Percentiles rank a stretch among this genome's conserved stretches.
Evolutionary conservation across 2,329 filamentous ascomycete species (phyloP).

Genomic region (Cordyceps farinosa): DNA sequence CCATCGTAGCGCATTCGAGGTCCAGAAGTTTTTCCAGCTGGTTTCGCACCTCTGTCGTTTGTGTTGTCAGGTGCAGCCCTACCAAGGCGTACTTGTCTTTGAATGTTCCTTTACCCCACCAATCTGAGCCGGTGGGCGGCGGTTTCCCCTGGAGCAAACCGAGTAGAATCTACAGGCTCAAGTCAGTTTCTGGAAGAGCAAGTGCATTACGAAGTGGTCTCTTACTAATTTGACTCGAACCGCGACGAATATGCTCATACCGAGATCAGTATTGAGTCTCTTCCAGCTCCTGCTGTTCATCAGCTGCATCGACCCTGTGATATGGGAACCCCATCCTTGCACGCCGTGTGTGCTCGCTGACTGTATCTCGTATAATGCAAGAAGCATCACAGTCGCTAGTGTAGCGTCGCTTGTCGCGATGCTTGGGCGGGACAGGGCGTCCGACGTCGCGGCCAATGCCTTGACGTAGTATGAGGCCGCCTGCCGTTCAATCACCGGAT

Average conservation of each 20-base stretch:
- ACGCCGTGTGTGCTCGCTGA: not conserved
- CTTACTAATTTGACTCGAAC: conserved; percentile 7
- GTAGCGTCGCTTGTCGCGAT: conserved; percentile 8
- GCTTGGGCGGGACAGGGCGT: conserved; percentile 4
- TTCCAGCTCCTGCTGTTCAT: conserved; percentile 15
- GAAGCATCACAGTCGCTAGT: conserved; percentile 2
- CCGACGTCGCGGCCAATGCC: not conserved
- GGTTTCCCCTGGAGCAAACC: not conserved
- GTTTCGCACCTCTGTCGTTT: not conserved
- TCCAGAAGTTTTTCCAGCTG: conserved; percentile 2
- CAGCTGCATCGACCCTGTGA: conserved; percentile 5
- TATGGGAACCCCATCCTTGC: not conserved
- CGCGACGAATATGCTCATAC: conserved; percentile 6
- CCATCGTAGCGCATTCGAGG: not conserved
- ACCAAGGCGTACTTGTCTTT: conserved; percentile 11
- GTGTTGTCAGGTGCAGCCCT: not conserved
- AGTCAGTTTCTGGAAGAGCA: not conserved
- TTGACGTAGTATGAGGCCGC: conserved; percentile 6
- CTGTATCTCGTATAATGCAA: conserved; percentile 3
- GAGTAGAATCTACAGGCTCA: not conserved
- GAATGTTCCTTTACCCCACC: conserved; percentile 6
- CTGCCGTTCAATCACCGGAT: not conserved
- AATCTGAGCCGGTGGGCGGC: not conserved
- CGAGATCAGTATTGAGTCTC: conserved; percentile 2
- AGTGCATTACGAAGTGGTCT: rapidly evolving